These are phyloP conservation scores for Musa balbisiana DNA, from an alignment of 202 grass and related monocot genomes.

Conservation along the genomic window DNA sequence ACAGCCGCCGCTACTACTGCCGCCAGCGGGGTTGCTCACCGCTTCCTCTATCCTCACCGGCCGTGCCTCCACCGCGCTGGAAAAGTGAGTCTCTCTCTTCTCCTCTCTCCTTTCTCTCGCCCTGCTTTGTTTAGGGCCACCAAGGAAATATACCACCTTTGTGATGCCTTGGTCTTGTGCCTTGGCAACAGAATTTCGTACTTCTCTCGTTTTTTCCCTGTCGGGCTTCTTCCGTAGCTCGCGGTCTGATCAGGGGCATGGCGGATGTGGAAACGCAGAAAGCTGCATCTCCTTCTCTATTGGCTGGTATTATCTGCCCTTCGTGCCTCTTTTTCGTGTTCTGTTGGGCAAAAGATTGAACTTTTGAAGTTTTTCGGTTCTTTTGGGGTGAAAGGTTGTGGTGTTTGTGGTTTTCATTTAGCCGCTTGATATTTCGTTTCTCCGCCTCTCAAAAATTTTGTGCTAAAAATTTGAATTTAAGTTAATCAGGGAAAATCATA, in stretches of 20 bases:
- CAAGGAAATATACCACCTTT: background rate
- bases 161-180: background rate
- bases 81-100: background rate
- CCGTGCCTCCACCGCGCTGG: background rate
- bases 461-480: too few species aligned
- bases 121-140: background rate
- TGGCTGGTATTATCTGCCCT: background rate
- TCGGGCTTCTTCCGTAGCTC: background rate
- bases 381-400: background rate
- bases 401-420: background rate
- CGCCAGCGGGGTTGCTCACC: background rate
- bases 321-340: background rate
- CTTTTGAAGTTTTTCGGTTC: background rate
- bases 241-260: background rate
- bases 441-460: too few species aligned
- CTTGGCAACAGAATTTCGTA: background rate
- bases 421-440: too few species aligned
- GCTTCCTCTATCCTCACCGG: background rate
- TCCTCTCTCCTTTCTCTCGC: background rate
- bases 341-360: too few species aligned
- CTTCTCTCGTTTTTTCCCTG: background rate
- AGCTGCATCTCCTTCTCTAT: background rate
- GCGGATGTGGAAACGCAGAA: background rate
- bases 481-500: too few species aligned
- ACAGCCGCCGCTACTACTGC: background rate